Evolutionary conservation across 2,329 filamentous ascomycete genomes (phyloP).

Genomic region (Phialophora verrucosa): DNA sequence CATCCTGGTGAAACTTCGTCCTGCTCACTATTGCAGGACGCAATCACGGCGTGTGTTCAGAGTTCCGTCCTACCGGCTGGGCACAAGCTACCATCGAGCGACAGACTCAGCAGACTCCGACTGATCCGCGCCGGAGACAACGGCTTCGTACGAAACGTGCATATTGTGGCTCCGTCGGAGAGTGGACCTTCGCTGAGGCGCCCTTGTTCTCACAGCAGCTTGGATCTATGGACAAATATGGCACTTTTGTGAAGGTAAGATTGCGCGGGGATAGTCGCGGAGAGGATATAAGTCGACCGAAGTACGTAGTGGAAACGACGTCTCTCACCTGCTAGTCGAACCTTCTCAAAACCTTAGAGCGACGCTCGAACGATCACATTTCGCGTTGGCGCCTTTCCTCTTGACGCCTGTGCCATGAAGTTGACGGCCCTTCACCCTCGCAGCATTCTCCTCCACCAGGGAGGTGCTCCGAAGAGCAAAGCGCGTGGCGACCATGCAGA

Average conservation of each 20-base stretch:
- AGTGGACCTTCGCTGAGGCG: slow-evolving; percentile 5
- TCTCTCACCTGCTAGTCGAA: slow-evolving; percentile 2
- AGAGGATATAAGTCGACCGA: slow-evolving; percentile 12
- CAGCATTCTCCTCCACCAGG: not conserved
- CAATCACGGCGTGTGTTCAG: not conserved
- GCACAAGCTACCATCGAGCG: not conserved
- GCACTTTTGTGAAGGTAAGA: not conserved
- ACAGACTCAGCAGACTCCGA: slow-evolving; percentile 4
- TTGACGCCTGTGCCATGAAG: not conserved
- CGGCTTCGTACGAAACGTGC: slow-evolving; percentile 4
- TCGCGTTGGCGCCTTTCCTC: not conserved
- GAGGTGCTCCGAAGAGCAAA: not conserved
- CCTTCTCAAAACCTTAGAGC: slow-evolving; percentile 2
- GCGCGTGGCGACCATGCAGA: not conserved
- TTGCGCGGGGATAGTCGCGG: not conserved
- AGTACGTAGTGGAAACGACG: not conserved
- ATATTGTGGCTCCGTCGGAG: not conserved
- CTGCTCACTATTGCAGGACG: slow-evolving; percentile 6
- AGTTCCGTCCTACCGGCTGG: not conserved
- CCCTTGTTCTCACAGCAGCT: not conserved
- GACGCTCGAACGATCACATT: not conserved
- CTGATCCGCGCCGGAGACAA: slow-evolving; percentile 4
- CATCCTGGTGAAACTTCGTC: slow-evolving; percentile 23
- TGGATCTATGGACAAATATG: not conserved
- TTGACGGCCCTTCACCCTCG: not conserved